These are phyloP conservation scores for Magnusiomyces clavatus DNA, from an alignment of 1,139 yeast species.

Conservation along the genomic window DNA sequence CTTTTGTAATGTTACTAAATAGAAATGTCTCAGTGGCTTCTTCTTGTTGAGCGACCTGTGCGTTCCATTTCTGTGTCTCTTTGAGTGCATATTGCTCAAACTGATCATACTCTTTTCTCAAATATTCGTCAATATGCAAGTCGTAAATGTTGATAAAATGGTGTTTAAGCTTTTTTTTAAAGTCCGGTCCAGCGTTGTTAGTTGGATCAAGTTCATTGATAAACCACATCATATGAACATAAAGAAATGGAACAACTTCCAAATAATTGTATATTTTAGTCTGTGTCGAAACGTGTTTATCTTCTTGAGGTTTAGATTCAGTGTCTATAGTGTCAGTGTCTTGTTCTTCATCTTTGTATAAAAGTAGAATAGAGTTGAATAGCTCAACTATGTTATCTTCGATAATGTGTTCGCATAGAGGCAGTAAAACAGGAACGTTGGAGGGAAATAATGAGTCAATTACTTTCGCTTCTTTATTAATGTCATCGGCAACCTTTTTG, in stretches of 20 bases:
- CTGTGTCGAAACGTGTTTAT: not conserved
- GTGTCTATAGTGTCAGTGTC: not conserved
- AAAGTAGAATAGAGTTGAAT: conserved; percentile 22
- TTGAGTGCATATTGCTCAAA: conserved; percentile 5
- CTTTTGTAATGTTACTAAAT: conserved; percentile 38
- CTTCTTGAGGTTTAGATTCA: too few species aligned
- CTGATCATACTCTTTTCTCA: conserved; percentile 9
- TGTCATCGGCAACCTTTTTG: conserved; percentile 29
- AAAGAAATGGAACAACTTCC: conserved; percentile 15
- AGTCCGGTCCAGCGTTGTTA: conserved; percentile 1
- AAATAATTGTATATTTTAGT: conserved; percentile 1
- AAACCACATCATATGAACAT: conserved; percentile 13
- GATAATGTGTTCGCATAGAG: conserved; percentile 30
- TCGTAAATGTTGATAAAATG: conserved; percentile 11
- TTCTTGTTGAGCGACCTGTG: conserved; percentile 30
- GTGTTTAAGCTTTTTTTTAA: conserved; percentile 8
- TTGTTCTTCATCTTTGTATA: not conserved
- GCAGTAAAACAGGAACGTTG: conserved; percentile 25
- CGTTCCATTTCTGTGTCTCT: conserved; percentile 26
- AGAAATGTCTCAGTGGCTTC: conserved; percentile 35
- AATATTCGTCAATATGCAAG: conserved; percentile 9
- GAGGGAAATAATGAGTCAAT: conserved; percentile 34
- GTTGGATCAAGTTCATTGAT: conserved; percentile 11
- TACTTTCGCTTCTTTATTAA: conserved; percentile 32
- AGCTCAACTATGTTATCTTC: conserved; percentile 32